These are phyloP conservation scores for Coniella vitis DNA, from an alignment of 2,329 filamentous ascomycete genomes.

Conservation along the genomic window DNA sequence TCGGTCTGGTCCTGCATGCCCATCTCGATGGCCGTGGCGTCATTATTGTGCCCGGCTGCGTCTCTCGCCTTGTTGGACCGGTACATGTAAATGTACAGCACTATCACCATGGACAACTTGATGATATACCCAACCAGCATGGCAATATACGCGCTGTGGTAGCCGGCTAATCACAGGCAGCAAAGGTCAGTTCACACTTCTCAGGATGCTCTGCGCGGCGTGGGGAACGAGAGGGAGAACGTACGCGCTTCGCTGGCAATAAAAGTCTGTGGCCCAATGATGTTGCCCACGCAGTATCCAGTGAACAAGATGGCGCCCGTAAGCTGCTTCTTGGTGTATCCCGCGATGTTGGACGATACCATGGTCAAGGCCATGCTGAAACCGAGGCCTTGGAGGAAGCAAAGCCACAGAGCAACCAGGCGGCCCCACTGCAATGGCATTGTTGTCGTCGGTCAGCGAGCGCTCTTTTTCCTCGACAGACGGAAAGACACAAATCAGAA, in stretches of 20 bases:
- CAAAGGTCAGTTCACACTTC: no score
- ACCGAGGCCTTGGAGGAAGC: slow-evolving; percentile 27
- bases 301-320: slow-evolving; percentile 25
- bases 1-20: slow-evolving; percentile 27
- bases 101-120: slow-evolving; percentile 22
- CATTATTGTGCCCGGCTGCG: slow-evolving; percentile 21
- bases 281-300: slow-evolving; percentile 27
- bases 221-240: slow-evolving; percentile 15
- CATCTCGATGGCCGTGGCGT: slow-evolving; percentile 24
- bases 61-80: slow-evolving; percentile 24
- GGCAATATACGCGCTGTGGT: slow-evolving; percentile 27
- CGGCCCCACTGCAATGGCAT: slow-evolving; percentile 39
- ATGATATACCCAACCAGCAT: slow-evolving; percentile 26
- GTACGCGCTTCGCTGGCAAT: slow-evolving; percentile 35
- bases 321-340: slow-evolving; percentile 28
- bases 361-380: slow-evolving; percentile 28
- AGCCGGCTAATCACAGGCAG: slow-evolving; percentile 18
- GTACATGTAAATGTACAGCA: slow-evolving; percentile 26
- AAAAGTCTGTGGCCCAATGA: slow-evolving; percentile 28
- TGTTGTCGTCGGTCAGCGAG: neutral
- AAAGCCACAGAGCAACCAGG: slow-evolving; percentile 49
- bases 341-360: slow-evolving; percentile 27
- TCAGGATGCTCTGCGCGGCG: neutral
- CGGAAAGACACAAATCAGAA: no score
- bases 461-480: neutral